Evolutionary conservation across 768 basidiomycete species (phyloP).

Genomic region (Termitomyces sp.): DNA sequence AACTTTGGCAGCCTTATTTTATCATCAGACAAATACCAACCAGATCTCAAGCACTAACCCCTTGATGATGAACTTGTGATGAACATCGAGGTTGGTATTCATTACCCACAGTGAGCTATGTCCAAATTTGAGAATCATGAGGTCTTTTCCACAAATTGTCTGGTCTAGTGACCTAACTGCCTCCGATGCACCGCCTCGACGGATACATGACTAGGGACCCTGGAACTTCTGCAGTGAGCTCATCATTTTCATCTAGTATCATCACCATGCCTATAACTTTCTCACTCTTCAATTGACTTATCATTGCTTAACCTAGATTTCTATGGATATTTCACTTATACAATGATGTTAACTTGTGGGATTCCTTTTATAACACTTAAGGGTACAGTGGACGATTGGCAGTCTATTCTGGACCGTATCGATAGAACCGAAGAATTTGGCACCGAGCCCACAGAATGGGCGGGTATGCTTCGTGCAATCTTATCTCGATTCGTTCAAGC

Average conservation of each 20-base stretch:
- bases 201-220: too few relatives aligned
- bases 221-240: neutral
- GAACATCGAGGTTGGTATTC: too few relatives aligned
- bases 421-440: slow-evolving; percentile 22
- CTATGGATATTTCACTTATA: slow-evolving; percentile 17
- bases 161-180: too few relatives aligned
- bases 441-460: slow-evolving; percentile 20
- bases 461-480: slow-evolving; percentile 19
- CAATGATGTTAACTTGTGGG: slow-evolving; percentile 15
- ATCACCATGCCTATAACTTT: slow-evolving; percentile 2
- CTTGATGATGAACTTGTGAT: too few relatives aligned
- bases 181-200: too few relatives aligned
- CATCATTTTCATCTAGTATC: neutral
- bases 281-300: neutral
- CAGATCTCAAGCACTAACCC: too few relatives aligned
- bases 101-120: too few relatives aligned
- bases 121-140: too few relatives aligned
- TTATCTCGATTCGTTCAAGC: slow-evolving; percentile 19
- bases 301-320: neutral
- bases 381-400: slow-evolving; percentile 22
- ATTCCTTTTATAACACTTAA: slow-evolving; percentile 23
- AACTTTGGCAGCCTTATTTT: too few relatives aligned
- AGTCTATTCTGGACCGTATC: slow-evolving; percentile 18
- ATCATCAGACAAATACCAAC: too few relatives aligned
- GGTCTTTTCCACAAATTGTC: too few relatives aligned